Evolutionary conservation across 768 basidiomycete genomes (phyloP), one percentile per base, ranked within the genome.

Genomic region (Heimioporus sp.): DNA sequence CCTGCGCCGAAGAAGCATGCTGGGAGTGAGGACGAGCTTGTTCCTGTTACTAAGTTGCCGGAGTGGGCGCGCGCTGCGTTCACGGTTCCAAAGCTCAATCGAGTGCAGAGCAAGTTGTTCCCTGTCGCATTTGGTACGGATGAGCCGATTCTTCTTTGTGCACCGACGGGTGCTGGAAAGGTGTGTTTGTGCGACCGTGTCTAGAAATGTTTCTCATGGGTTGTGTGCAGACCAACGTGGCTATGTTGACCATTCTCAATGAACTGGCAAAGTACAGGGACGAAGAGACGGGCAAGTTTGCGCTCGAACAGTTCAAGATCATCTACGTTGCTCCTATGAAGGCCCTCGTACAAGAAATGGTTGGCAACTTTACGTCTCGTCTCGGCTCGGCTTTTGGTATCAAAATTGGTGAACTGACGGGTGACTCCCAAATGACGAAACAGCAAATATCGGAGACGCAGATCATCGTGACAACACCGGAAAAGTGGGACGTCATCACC

Each of bases 401-500:
- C 72, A 87, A 83, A 53, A 90, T 99, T 43, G 92, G 91, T 28
- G 97, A 99, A 69, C 79, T 99, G 49, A 99, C 97, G 1, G 97
- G 97, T 21, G 97, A 99, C 68, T 82, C 92, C 24, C 95, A 98
- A 77, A 90, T 98, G 82, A 99, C 95, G 48, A 99, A 98, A 68
- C 86, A 91, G 55, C 96, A 98, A 69, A 98, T 98, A 48, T 73
- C 93, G 10, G 94, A 95, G 64, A 97, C 96, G 0, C 95, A 98
- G 65, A 92, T 99, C 64, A 98, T 98, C 69, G 94, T 98, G 56
- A 97, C 95, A 0, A 98, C 97, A 0, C 97, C 96, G 0, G 97
- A 99, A 73, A 98, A 99, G 69, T 99, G 93, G 92, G 96, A 99
- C 60, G 97, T 99, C 64, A 96, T 99, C 67, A 98, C 96, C 6